Base-by-base conservation (phyloP, 441 rosid species). In the Adansonia gregorii region DNA sequence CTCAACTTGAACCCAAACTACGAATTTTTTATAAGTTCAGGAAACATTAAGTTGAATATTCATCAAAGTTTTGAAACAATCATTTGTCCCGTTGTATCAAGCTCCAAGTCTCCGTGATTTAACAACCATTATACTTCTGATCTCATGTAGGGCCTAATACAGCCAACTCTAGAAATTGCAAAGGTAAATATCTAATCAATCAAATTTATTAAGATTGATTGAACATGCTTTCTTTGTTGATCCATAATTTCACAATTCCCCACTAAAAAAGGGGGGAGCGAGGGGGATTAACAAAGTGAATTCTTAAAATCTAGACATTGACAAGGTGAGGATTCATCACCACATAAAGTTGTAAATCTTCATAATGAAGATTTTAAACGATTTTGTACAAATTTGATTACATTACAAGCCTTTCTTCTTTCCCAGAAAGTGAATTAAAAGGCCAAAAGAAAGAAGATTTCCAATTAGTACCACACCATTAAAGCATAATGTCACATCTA, bases 401-500 rank as follows among this genome's bases (percentile, higher is more conserved):
- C 7, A 17, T 12, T 20, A 6, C 64, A 59, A 22, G 58, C 19
- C 19, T 15, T 52, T 14, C 22, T 19, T 7, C 67, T 12, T 27
- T 9, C 45, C 67, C 5, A 63, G 19, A 65, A 65, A 12, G 7
- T 15, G n/a, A 61, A 61, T 10, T 6, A 27, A 63, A 12, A 63
- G 4, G 12, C 5, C 24, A 20, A 43, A 14, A 35, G 64, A 59
- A 17, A 24, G 22, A 20, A 59, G 27, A 59, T 60, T 12, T 22
- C 15, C 45, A 27, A 11, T 14, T 1, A 4, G 15, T 27, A 43
- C 46, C 1, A 12, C n/a, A 27, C 11, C 7, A 10, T 10, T 63
- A 12, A 63, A 63, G 12, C 11, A 4, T 63, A 11, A 27, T 63
- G 67, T 4, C 35, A 14, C 5, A 27, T 95, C 72, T 90, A 87